Conservation (phyloP, 768 basidiomycete genomes). For the Multifurca ochricompacta region DNA sequence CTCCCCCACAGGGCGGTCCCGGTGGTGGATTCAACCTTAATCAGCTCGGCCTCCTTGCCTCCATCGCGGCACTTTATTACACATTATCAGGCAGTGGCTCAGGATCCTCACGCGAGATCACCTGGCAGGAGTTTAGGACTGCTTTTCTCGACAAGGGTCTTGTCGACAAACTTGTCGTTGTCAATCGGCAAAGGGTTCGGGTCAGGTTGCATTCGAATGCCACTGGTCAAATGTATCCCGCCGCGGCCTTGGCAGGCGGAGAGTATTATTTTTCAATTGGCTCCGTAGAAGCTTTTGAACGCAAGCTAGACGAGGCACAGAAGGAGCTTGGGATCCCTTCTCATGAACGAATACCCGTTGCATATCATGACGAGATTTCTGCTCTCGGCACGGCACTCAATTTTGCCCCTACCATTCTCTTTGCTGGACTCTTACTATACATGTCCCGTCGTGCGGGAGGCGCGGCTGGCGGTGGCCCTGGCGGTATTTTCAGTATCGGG, state of each 20-base stretch:
- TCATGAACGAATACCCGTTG: slow-evolving; percentile 91
- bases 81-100: slow-evolving; percentile 43
- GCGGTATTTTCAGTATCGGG: slow-evolving; percentile 95
- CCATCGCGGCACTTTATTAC: slow-evolving; percentile 57
- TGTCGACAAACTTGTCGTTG: slow-evolving; percentile 87
- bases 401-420: slow-evolving; percentile 90
- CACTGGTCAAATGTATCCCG: slow-evolving; percentile 67
- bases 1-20: slow-evolving; percentile 39
- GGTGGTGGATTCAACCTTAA: slow-evolving; percentile 47
- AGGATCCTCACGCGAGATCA: slow-evolving; percentile 75
- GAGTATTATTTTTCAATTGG: slow-evolving; percentile 96
- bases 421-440: slow-evolving; percentile 85
- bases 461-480: slow-evolving; percentile 54
- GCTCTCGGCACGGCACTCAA: slow-evolving; percentile 73
- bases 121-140: slow-evolving; percentile 98
- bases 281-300: slow-evolving; percentile 93
- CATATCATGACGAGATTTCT: slow-evolving; percentile 93
- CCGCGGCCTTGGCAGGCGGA: slow-evolving; percentile 40
- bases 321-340: slow-evolving; percentile 85
- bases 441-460: slow-evolving; percentile 66
- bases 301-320: slow-evolving; percentile 91
- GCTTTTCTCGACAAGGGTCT: slow-evolving; percentile 95
- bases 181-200: slow-evolving; percentile 86
- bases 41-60: slow-evolving; percentile 52
- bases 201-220: slow-evolving; percentile 91